Conservation (phyloP, 1,284 basidiomycete species). For the Puccinia sorghi region DNA sequence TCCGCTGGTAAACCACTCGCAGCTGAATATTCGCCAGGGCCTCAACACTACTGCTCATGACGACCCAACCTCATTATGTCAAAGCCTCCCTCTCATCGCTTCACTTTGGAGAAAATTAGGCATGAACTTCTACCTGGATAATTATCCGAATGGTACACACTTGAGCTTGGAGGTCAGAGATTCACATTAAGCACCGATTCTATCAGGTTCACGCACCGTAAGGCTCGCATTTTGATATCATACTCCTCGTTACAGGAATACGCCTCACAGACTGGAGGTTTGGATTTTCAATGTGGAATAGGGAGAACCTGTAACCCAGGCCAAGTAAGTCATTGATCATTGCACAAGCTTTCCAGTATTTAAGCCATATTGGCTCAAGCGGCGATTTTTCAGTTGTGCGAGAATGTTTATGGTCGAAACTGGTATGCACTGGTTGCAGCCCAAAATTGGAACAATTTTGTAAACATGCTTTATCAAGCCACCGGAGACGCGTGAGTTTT, state of each 20-base stretch:
- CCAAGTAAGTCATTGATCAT: conserved; percentile 27
- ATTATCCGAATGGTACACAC: conserved; percentile 31
- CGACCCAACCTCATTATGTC: not conserved
- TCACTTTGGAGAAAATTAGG: conserved; percentile 35
- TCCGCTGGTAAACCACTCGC: not conserved
- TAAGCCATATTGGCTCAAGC: not conserved
- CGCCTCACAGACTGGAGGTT: conserved; percentile 29
- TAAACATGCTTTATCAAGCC: conserved; percentile 46
- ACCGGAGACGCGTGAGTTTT: conserved; percentile 43
- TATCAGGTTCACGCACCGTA: not conserved
- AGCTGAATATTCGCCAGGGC: not conserved
- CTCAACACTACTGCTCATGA: not conserved
- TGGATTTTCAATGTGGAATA: conserved; percentile 48
- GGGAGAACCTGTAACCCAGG: conserved; percentile 40
- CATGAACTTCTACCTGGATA: conserved; percentile 43
- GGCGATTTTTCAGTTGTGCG: conserved; percentile 24
- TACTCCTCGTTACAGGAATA: conserved; percentile 18
- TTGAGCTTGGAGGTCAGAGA: conserved; percentile 40
- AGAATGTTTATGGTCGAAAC: conserved; percentile 35
- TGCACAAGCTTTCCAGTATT: not conserved
- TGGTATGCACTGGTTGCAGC: conserved; percentile 50
- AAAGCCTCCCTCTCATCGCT: conserved; percentile 17
- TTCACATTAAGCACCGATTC: not conserved
- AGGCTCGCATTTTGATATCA: not conserved
- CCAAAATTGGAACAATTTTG: conserved; percentile 50